Conservation (phyloP, 1,284 basidiomycete species). For the Ganoderma sinense region DNA sequence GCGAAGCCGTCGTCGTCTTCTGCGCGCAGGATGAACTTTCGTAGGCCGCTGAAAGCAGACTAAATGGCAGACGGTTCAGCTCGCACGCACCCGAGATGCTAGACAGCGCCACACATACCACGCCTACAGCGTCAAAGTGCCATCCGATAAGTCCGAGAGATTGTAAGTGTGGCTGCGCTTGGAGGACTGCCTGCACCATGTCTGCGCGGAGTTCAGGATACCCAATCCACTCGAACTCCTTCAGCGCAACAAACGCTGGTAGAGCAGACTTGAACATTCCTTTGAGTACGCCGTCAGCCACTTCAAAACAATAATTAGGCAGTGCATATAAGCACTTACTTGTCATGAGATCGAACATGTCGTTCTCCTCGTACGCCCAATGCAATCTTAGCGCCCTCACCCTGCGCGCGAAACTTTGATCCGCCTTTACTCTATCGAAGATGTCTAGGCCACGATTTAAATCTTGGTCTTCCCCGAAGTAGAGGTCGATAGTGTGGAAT, state of each 20-base stretch:
- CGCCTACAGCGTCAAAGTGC: constrained; percentile 75
- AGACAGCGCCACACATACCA: constrained; percentile 34
- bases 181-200: constrained; percentile 62
- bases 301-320: neutral
- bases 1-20: constrained; percentile 75
- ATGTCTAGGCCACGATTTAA: constrained; percentile 67
- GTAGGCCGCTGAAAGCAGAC: constrained; percentile 62
- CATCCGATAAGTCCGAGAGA: constrained; percentile 70
- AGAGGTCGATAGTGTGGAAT: constrained; percentile 69
- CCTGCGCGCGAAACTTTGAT: constrained; percentile 61
- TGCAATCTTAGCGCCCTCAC: constrained; percentile 66
- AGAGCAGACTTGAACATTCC: constrained; percentile 67
- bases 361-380: constrained; percentile 72
- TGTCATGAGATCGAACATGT: constrained; percentile 68
- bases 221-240: constrained; percentile 76
- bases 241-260: constrained; percentile 63
- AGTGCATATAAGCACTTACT: constrained; percentile 45
- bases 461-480: constrained; percentile 67
- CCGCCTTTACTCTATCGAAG: constrained; percentile 67
- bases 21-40: constrained; percentile 69
- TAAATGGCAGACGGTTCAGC: constrained; percentile 1
- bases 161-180: constrained; percentile 58
- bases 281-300: constrained; percentile 28
- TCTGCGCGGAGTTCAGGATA: constrained; percentile 70
- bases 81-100: too few species aligned